These are phyloP conservation scores for Aureobasidium vineae DNA, from an alignment of 2,329 filamentous ascomycete genomes.

Conservation along the genomic window DNA sequence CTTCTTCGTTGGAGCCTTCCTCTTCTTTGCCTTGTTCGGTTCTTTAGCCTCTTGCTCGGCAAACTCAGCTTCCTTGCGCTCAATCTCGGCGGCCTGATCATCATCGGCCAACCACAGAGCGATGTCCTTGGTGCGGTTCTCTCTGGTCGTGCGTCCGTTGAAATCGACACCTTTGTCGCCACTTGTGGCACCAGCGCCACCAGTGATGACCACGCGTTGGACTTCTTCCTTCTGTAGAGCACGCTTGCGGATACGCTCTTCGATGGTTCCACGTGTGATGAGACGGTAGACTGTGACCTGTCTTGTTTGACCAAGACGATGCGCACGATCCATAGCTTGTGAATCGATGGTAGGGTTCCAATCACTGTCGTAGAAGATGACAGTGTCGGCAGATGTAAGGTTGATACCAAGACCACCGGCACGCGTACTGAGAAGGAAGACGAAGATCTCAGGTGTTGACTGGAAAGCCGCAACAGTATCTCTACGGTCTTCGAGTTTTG, in stretches of 20 bases:
- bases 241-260: slow-evolving; percentile 95
- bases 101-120: slow-evolving; percentile 99
- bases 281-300: slow-evolving; percentile 98
- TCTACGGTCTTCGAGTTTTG: slow-evolving; percentile 92
- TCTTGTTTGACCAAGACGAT: slow-evolving; percentile 91
- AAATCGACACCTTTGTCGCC: slow-evolving; percentile 68
- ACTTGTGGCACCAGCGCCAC: slow-evolving; percentile 68
- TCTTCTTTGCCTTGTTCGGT: slow-evolving; percentile 52
- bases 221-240: slow-evolving; percentile 98
- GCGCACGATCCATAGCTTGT: slow-evolving; percentile 97
- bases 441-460: slow-evolving; percentile 88
- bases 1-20: slow-evolving; percentile 54
- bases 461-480: slow-evolving; percentile 98
- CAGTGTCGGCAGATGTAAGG: slow-evolving; percentile 90
- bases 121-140: slow-evolving; percentile 96
- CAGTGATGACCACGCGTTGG: slow-evolving; percentile 92
- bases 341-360: slow-evolving; percentile 99
- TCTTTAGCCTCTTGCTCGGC: slow-evolving; percentile 60
- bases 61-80: slow-evolving; percentile 85
- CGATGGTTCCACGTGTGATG: slow-evolving; percentile 94
- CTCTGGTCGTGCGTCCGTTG: slow-evolving; percentile 75
- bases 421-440: slow-evolving; percentile 93
- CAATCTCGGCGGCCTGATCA: slow-evolving; percentile 90
- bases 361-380: slow-evolving; percentile 99
- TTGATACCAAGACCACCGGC: slow-evolving; percentile 98